Conservation (phyloP, 1,139 yeast species). For the Taphrina deformans region DNA sequence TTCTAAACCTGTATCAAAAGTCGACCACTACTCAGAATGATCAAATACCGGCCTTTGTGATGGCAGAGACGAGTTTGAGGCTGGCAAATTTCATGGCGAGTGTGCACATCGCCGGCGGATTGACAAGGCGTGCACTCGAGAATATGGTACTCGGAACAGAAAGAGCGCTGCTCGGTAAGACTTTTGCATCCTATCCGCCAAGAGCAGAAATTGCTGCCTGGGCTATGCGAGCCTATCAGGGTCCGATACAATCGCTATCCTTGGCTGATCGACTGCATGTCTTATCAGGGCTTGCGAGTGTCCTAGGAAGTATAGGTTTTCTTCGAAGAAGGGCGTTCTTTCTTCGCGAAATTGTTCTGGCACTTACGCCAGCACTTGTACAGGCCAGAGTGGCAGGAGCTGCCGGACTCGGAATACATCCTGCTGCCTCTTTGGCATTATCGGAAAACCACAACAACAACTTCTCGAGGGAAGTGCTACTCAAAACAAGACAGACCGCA, state of each 20-base stretch:
- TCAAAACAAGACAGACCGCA: background rate
- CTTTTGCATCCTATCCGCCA: conserved; percentile 37
- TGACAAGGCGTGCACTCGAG: conserved; percentile 51
- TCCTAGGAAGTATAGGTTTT: conserved; percentile 64
- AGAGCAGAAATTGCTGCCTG: conserved; percentile 36
- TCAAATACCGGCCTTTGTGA: conserved; percentile 77
- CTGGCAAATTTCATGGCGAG: conserved; percentile 62
- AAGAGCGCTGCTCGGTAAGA: conserved; percentile 41
- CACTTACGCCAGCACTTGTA: conserved; percentile 53
- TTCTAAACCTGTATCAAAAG: conserved; percentile 58
- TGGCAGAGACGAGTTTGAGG: conserved; percentile 69
- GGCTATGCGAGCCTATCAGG: conserved; percentile 39
- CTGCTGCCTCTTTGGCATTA: conserved; percentile 36
- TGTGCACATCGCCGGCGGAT: conserved; percentile 55
- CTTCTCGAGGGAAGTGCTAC: conserved; percentile 3
- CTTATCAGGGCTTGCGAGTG: conserved; percentile 64
- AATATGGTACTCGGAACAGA: conserved; percentile 48
- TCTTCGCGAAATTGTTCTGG: conserved; percentile 59
- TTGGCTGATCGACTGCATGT: conserved; percentile 49
- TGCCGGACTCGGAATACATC: conserved; percentile 40
- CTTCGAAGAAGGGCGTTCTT: conserved; percentile 69
- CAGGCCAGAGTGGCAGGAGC: conserved; percentile 40
- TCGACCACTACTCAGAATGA: conserved; percentile 67
- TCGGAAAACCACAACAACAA: conserved; percentile 19
- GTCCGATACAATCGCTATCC: conserved; percentile 40